Base-by-base conservation (phyloP, 768 basidiomycete species). In the Galerina marginata region DNA sequence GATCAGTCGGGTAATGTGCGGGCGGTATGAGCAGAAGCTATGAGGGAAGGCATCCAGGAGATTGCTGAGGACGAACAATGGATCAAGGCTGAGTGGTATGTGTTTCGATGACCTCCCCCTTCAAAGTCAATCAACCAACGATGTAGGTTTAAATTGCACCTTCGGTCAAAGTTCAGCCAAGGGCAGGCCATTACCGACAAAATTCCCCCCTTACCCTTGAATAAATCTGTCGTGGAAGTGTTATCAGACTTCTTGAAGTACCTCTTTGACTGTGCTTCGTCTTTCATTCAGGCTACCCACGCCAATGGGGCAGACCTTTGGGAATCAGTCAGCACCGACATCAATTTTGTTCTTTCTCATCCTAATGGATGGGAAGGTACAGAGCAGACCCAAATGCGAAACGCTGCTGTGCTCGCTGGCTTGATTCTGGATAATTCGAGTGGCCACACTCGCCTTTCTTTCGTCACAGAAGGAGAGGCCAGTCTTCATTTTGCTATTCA, bases 401-500 rank as follows among this genome's bases (percentile, higher is more conserved):
- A 58, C 14, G 49, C 56, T n/a, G 56, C 56, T 9, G 56, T 58
- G 6, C 12, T 51, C 11, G 56, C 56, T 6, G 56, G 56, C 26
- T 37, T 58, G 29, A 43, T 58, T 14, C 48, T 20, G 23, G 47
- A 58, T 38, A 33, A 66, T 2, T 55, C 63, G 9, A 67, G 68
- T 14, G 81, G 75, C 0, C 72, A 75, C 38, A 48, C 59, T 50
- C 76, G 77, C 5, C 61, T 84, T 26, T 69, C 72, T 16, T 79
- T 83, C 20, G 78, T 84, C 23, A 78, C 79, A 0, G 84, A 86
- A 61, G 83, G 82, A n/a, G 84, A 84, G 66, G 83, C 83, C 1
- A 80, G 79, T 63, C 69, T 84, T n/a, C 83, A 84, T 61, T 84
- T 72, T 48, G 79, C 77, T 45, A 56, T 84, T 33, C 70, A 68